Evolutionary conservation across 139 green algal species (phyloP), one percentile per base, ranked within the genome.

Genomic region (Micractinium conductrix): DNA sequence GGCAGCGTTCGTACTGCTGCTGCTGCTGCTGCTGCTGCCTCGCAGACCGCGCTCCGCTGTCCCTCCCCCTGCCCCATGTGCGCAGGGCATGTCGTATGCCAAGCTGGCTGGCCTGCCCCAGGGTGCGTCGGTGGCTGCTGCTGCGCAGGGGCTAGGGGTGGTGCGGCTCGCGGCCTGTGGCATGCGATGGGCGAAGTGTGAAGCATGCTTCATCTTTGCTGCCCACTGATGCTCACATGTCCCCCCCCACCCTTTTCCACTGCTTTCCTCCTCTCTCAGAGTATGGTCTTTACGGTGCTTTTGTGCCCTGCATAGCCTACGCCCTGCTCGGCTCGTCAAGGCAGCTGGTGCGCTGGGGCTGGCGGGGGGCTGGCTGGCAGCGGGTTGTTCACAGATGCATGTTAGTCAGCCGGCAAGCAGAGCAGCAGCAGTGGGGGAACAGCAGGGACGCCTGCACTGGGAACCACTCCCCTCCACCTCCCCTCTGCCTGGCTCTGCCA

Each of bases 251-350:
- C 12, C n/a, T 5, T 26, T 10, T 43, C 12, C 65, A 43, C 65
- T 26, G 30, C 67, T 2, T n/a, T 74, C 35, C 21, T 24, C 24
- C 30, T 50, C 43, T 33, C n/a, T 24, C 75, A 81, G 75, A 81
- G 53, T 81, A 81, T n/a, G 75, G 75, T 21, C 92, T 98, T 55
- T 98, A 98, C 78, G 92, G 93, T 21, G 93, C 93, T 2, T 98
- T 97, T 85, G 83, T 97, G 19, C 96, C 96, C 2, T 86, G 91
- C 43, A 45, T 97, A 3, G 89, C 92, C 7, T 98, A 98, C 86
- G 83, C 92, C 1, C 68, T 94, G 40, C 90, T 98, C 45, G 95
- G 95, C 37, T 92, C 79, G 70, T 95, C 89, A 24, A 86, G 88
- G 5, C 93, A 96, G 62, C 88, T 96, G 81, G 84, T n/a, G n/a